Evolutionary conservation across 768 basidiomycete genomes (phyloP).

Genomic region (Tulasnella sp.): DNA sequence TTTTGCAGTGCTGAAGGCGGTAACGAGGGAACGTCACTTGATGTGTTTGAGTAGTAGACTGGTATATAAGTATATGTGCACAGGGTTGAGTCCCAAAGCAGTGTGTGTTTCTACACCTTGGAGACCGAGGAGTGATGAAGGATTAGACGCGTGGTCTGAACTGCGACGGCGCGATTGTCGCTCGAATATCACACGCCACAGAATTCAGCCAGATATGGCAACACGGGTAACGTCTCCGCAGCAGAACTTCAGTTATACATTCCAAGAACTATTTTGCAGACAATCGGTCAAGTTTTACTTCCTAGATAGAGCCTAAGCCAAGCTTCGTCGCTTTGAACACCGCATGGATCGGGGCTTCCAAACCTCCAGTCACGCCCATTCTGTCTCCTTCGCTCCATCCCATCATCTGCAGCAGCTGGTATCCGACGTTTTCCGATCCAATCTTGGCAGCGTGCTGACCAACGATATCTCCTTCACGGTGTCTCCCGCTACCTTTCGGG

Average conservation of each 20-base stretch:
- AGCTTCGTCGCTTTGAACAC: slow-evolving; percentile 83
- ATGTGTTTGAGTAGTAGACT: not conserved
- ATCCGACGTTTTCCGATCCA: slow-evolving; percentile 74
- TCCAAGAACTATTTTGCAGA: not conserved
- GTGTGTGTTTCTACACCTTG: not conserved
- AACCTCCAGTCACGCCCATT: slow-evolving; percentile 63
- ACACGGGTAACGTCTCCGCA: not conserved
- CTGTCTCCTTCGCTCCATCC: slow-evolving; percentile 82
- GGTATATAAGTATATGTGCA: not conserved
- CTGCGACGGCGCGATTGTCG: not conserved
- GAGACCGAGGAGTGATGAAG: not conserved
- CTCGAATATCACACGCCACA: not conserved
- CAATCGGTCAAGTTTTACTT: not conserved
- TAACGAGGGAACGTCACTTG: not conserved
- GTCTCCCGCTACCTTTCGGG: slow-evolving; percentile 36
- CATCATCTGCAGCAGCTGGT: slow-evolving; percentile 82
- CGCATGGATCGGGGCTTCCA: slow-evolving; percentile 74
- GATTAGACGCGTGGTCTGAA: not conserved
- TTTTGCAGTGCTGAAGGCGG: not conserved
- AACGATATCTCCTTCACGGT: slow-evolving; percentile 82
- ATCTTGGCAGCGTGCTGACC: slow-evolving; percentile 83
- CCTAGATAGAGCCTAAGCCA: slow-evolving; percentile 63
- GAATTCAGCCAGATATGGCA: not conserved
- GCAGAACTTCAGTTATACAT: not conserved
- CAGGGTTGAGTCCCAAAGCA: not conserved